Conservation (phyloP, 2,329 filamentous ascomycete genomes). For the Penicillium griseofulvum region DNA sequence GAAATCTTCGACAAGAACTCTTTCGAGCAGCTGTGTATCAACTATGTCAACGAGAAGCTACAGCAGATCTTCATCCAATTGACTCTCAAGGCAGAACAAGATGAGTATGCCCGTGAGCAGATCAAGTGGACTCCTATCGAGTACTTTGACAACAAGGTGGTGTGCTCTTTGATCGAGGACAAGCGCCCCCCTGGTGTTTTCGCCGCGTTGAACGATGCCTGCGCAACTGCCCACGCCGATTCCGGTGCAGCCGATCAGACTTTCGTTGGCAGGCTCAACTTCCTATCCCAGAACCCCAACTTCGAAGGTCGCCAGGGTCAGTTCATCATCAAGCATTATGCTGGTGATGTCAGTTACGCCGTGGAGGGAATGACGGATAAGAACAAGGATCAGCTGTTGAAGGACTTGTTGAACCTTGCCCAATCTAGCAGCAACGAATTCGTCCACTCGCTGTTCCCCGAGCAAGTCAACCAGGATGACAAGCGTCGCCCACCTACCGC, state of each 20-base stretch:
- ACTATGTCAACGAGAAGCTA: constrained; percentile 98
- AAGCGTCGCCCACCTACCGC: constrained; percentile 90
- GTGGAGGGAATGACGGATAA: constrained; percentile 98
- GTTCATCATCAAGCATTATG: constrained; percentile 99
- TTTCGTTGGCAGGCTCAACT: constrained; percentile 89
- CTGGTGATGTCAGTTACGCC: constrained; percentile 91
- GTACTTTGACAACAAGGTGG: constrained; percentile 99
- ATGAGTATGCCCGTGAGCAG: constrained; percentile 92
- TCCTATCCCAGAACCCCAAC: constrained; percentile 81
- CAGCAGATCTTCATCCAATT: constrained; percentile 99
- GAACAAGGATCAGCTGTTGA: constrained; percentile 96
- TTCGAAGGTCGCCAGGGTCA: constrained; percentile 89
- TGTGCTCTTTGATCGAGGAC: constrained; percentile 95
- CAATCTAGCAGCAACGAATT: constrained; percentile 81
- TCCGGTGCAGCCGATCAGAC: constrained; percentile 91
- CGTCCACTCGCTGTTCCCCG: constrained; percentile 82
- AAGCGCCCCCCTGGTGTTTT: constrained; percentile 87
- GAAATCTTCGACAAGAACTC: constrained; percentile 99
- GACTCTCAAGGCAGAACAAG: constrained; percentile 93
- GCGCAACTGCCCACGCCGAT: constrained; percentile 96
- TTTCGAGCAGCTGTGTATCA: constrained; percentile 98
- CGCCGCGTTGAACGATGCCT: constrained; percentile 94
- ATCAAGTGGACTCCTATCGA: constrained; percentile 99
- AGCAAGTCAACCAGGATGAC: constrained; percentile 94
- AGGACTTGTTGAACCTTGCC: constrained; percentile 86